Base-by-base conservation (phyloP, 306 rosid genomes). In the Prunus padus region DNA sequence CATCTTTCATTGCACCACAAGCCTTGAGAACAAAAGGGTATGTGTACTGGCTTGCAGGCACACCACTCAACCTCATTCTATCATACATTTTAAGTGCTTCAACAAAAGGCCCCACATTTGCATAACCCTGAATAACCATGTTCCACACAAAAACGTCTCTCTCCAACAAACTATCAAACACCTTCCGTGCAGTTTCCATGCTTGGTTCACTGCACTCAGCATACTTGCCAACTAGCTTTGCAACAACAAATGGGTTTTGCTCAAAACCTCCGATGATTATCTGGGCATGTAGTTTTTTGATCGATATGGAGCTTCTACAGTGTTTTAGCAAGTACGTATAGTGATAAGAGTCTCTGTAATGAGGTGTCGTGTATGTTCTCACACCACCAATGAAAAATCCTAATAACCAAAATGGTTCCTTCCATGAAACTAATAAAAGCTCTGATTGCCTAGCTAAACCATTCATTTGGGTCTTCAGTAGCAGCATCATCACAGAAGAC, bases 91-190 rank as follows among this genome's bases (percentile, higher is more conserved):
- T 73, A 31, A 87, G 45, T 9, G 95, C 93, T 65, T 87, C 87
- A n/a, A 1, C 47, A 20, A 85, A 87, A 72, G 97, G 93, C 73
- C 88, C 96, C 68, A 56, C 72, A 72, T 84, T 85, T 4, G 96
- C 95, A 71, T 88, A 91, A 18, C 93, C 88, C 82, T 86, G 89
- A 77, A 91, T 89, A 14, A 93, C 56, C 79, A 88, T 84, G 64
- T 93, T 93, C 95, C 92, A 86, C 46, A 87, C 65, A n/a, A 91
- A 86, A 73, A 81, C 96, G 51, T 93, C 98, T 85, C 90, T 88
- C 3, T 85, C 69, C 3, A 78, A 67, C 93, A 93, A 87, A 66
- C 57, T 77, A 75, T 89, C 93, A 31, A 93, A 93, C 95, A 93
- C 85, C 78, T 86, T 86, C 76, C 89, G 80, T 77, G 91, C 97